These are phyloP conservation scores for Coemansia sp. DNA, from an alignment of 192 early-diverging fungal species.

Conservation along the genomic window DNA sequence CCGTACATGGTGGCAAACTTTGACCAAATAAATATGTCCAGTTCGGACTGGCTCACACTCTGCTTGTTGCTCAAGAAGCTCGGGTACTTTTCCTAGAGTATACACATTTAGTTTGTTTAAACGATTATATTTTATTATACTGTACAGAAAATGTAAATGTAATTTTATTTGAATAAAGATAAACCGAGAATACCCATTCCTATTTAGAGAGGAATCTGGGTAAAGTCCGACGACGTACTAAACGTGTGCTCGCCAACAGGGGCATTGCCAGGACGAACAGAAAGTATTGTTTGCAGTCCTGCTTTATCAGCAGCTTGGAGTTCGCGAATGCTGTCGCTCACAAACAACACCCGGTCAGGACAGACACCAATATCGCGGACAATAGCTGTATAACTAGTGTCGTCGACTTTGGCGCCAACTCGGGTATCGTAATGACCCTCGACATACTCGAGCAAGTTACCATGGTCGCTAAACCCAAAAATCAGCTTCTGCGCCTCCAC, in stretches of 20 bases:
- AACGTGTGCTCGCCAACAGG: slow-evolving; percentile 12
- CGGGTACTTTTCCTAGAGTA: background rate
- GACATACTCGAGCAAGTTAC: slow-evolving; percentile 73
- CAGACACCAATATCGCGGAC: slow-evolving; percentile 59
- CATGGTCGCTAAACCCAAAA: slow-evolving; percentile 79
- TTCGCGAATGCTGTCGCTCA: slow-evolving; percentile 91
- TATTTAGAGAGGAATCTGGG: slow-evolving; percentile 22
- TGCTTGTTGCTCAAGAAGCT: slow-evolving; percentile 1
- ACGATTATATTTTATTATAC: too few species aligned
- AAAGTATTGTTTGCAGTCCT: slow-evolving; percentile 68
- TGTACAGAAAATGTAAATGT: background rate
- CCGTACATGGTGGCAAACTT: slow-evolving; percentile 13
- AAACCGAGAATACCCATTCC: background rate
- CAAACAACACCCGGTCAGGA: slow-evolving; percentile 68
- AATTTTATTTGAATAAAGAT: background rate
- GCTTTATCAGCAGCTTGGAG: slow-evolving; percentile 72
- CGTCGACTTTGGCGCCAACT: slow-evolving; percentile 78
- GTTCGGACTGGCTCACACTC: background rate
- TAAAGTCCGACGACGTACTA: slow-evolving; percentile 25
- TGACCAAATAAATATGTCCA: background rate
- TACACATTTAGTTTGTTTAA: too few species aligned
- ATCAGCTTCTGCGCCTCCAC: slow-evolving; percentile 91
- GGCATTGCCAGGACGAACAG: slow-evolving; percentile 73
- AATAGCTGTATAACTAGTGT: slow-evolving; percentile 74
- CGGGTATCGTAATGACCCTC: slow-evolving; percentile 89